phyloP scores from a whole-genome alignment of 768 basidiomycete genomes.

The Gloeopeniophorella convolvens region DNA sequence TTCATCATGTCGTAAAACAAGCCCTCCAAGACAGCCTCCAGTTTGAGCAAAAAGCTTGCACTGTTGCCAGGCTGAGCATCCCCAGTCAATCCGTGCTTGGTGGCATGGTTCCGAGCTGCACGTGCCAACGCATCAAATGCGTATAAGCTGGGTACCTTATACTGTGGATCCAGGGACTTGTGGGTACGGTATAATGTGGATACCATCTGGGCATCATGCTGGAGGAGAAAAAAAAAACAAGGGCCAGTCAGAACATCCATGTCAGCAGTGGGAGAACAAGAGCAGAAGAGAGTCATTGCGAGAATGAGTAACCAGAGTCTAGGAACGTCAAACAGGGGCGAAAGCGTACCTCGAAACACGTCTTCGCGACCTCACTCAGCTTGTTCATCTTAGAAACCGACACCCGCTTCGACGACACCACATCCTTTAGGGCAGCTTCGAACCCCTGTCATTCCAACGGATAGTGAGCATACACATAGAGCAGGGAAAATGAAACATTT shows the following conservation, averaged over 20 bases:
- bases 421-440: conserved; percentile 71
- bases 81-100: conserved; percentile 55
- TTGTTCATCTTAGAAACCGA: conserved; percentile 81
- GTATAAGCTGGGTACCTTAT: conserved; percentile 86
- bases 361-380: conserved; percentile 71
- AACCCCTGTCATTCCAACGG: conserved; percentile 51
- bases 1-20: conserved; percentile 80
- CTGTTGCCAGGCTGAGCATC: conserved; percentile 60
- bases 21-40: conserved; percentile 87
- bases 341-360: conserved; percentile 70
- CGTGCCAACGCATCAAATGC: conserved; percentile 90
- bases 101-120: conserved; percentile 63
- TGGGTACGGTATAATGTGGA: conserved; percentile 86
- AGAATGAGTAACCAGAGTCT: neutral
- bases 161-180: conserved; percentile 58
- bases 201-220: conserved; percentile 86
- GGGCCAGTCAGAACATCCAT: neutral
- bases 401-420: conserved; percentile 75
- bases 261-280: neutral
- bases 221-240: neutral
- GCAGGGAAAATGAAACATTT: neutral
- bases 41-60: conserved; percentile 80
- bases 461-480: neutral
- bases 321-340: no score
- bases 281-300: conserved; percentile 1